Evolutionary conservation across 169 alveolate species (phyloP), one percentile per base, ranked within the genome.

Genomic region (Theileria parva): DNA sequence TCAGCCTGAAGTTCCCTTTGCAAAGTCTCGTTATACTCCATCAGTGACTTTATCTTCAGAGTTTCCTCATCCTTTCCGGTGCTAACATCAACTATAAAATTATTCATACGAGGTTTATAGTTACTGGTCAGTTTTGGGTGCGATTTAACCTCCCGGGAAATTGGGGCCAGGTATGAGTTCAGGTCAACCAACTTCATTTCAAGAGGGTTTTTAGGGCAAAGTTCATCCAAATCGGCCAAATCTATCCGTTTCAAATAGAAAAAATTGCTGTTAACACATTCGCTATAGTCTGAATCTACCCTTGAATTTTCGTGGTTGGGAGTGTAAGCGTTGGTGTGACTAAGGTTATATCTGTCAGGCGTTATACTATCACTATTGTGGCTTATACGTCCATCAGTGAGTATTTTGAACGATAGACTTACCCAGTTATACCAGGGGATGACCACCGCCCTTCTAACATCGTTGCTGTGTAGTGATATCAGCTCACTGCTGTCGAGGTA

Each of bases 401-500:
- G 80, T 21, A 77, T 34, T 13, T 1, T 28, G 63, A 81, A 70
- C 28, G 77, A 77, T 19, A 81, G 34, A 17, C 72, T 13, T 5
- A 77, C 80, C 89, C 89, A 83, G 66, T 50, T 27, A 60, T 83
- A 59, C 89, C 89, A 83, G 44, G 86, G 86, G 2, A 83, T 9
- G 55, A 83, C 61, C 69, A 69, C 23, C 0, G 68, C 65, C 30
- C 89, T 68, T 13, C 89, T 74, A 23, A 83, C 76, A 63, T 76
- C 81, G 50, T 50, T 39, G 64, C 86, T 76, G 68, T 75, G 59
- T 0, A 83, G 63, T 9, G 63, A 48, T 12, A 77, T 59, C 37
- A n/a, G 68, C 19, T 83, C 89, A 30, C 76, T 86, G 21, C 74
- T 72, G 74, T 83, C 89, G 61, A 76, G 89, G 71, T 83, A 83